Conservation (phyloP, 345 rosid species). For the Camelina sativa region DNA sequence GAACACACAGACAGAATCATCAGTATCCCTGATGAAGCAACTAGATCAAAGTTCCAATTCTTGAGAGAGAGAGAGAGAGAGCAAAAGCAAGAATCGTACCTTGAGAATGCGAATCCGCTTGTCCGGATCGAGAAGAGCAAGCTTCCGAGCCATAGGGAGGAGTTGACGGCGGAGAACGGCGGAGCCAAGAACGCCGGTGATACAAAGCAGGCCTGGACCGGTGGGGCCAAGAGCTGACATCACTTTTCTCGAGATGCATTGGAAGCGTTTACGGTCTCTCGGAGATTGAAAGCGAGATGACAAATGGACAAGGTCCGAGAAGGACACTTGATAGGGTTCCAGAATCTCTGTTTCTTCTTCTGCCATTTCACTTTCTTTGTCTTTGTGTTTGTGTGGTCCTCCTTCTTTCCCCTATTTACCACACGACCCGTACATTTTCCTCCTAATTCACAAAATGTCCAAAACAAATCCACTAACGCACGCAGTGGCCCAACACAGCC, state of each 20-base stretch:
- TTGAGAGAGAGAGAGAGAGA: too few relatives aligned
- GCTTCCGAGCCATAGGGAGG: slow-evolving; percentile 66
- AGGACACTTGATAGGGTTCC: slow-evolving; percentile 56
- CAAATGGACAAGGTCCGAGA: slow-evolving; percentile 57
- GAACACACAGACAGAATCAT: slow-evolving; percentile 22
- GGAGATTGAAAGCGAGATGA: slow-evolving; percentile 38
- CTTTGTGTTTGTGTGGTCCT: neutral
- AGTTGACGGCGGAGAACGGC: slow-evolving; percentile 64
- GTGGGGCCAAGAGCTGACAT: slow-evolving; percentile 73
- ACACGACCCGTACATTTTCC: slow-evolving; percentile 5
- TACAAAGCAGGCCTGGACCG: slow-evolving; percentile 76
- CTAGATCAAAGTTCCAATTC: neutral
- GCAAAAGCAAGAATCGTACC: slow-evolving; percentile 33
- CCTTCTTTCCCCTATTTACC: neutral
- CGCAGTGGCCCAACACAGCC: slow-evolving; percentile 3
- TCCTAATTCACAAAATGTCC: neutral
- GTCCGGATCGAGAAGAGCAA: slow-evolving; percentile 68
- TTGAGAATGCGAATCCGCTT: slow-evolving; percentile 64
- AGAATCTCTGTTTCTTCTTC: slow-evolving; percentile 53
- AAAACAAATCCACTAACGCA: neutral
- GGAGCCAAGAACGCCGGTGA: slow-evolving; percentile 62
- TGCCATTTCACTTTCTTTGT: slow-evolving; percentile 32
- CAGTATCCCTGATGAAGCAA: neutral
- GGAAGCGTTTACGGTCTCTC: slow-evolving; percentile 45
- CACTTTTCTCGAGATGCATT: slow-evolving; percentile 47